Base-by-base conservation (phyloP, 2,329 filamentous ascomycete species). In the Xylariales sp. region DNA sequence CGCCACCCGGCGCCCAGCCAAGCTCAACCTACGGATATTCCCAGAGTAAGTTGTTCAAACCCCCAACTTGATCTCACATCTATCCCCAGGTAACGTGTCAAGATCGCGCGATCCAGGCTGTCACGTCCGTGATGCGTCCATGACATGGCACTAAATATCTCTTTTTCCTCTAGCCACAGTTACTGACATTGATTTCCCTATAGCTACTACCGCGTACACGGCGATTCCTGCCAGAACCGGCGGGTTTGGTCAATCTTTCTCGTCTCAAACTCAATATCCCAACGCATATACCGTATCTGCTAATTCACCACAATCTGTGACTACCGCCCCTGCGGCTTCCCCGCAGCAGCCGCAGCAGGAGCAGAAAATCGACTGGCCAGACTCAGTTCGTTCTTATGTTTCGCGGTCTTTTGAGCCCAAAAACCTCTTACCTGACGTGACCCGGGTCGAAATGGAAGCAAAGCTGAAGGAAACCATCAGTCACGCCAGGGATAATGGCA, bases 391-490 rank as follows among this genome's bases (percentile, higher is more conserved):
- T 51, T 72, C 76, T 48, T 97, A 96, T 65, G 91, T 97, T 21
- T 84, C 89, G 54, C 82, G 89, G 55, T 90, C 89, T 18, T 97
- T 97, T 59, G 80, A 86, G 35, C 76, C 80, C 18, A 76, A 81
- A 41, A 86, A 89, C 56, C 69, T 81, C 47, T 74, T 85, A 45
- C 54, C 74, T 5, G 73, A 76, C 27, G 76, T 90, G 31, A 61
- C 68, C 35, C 75, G 76, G 37, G 54, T 72, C 37, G 88, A 95
- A 40, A 84, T 96, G 72, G 85, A 95, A 61, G 70, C 72, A 43
- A 94, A 89, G 56, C 70, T 98, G 46, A 95, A 91, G 63, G 69
- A 83, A 43, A 84, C 89, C 50, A 96, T 98, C 58, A 87, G 84
- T 44, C 73, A 81, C 38, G 88, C 88, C 46, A 89, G 88, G 49